A percentile compares a stretch with the other conserved stretches of the same genome.
phyloP scores from a whole-genome alignment of 2,329 filamentous ascomycete species.

The Aspergillus sp. region DNA sequence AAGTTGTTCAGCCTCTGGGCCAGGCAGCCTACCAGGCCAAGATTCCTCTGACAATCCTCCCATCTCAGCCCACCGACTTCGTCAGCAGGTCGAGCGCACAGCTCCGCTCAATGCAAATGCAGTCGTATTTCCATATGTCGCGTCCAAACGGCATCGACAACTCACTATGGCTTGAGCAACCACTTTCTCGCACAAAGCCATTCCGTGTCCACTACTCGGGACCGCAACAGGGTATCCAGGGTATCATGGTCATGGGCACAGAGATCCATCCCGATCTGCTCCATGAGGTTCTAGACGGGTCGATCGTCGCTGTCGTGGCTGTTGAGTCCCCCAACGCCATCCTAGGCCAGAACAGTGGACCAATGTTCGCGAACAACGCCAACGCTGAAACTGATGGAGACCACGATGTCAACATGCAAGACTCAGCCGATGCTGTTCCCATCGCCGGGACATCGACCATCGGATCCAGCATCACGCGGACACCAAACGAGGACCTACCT shows the following conservation, averaged over 20 bases:
- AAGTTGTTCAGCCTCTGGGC: conserved; percentile 46
- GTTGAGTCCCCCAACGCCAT: conserved; percentile 46
- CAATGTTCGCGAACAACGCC: conserved; percentile 1
- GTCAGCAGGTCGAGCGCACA: conserved; percentile 53
- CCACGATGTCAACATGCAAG: conserved; percentile 17
- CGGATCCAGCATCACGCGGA: conserved; percentile 40
- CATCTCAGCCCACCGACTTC: conserved; percentile 48
- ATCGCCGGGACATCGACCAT: neutral
- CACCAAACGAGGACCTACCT: conserved; percentile 49
- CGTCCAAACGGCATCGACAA: conserved; percentile 29
- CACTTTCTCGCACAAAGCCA: conserved; percentile 50
- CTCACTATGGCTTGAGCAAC: conserved; percentile 48
- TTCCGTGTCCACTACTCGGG: conserved; percentile 55
- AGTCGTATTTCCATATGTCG: conserved; percentile 61
- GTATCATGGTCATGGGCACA: conserved; percentile 56
- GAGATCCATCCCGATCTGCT: conserved; percentile 51
- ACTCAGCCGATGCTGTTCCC: neutral
- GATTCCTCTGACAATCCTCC: conserved; percentile 48
- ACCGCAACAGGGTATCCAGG: conserved; percentile 48
- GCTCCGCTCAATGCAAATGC: conserved; percentile 59
- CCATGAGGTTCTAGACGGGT: conserved; percentile 55
- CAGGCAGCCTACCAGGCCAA: conserved; percentile 40
- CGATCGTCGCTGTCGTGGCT: conserved; percentile 56
- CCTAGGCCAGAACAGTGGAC: conserved; percentile 13
- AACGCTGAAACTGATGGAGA: neutral